Conservation (phyloP, 768 basidiomycete species). For the Amyloporia xantha region DNA sequence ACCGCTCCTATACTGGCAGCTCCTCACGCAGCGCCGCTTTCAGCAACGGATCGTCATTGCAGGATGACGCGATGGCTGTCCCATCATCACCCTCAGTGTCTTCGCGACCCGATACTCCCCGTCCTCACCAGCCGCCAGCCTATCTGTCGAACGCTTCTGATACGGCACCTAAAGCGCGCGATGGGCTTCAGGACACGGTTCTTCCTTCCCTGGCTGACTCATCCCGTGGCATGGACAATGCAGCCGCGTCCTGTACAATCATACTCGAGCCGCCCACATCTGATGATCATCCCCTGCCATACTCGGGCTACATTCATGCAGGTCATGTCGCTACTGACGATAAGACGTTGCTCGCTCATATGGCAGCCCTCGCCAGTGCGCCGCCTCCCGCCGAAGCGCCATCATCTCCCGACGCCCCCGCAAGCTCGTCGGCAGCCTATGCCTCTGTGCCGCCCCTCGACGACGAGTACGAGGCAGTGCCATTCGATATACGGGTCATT, state of each 20-base stretch:
- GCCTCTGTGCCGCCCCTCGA: constrained; percentile 15
- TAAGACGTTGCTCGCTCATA: constrained; percentile 27
- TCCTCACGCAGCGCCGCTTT: background rate
- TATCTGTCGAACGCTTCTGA: background rate
- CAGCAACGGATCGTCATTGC: background rate
- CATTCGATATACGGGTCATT: constrained; percentile 4
- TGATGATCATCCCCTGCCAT: background rate
- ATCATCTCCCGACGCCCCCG: constrained; percentile 1
- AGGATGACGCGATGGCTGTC: background rate
- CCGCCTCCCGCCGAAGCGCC: constrained; percentile 12
- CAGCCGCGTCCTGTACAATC: background rate
- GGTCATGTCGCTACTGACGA: constrained; percentile 33
- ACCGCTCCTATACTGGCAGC: background rate
- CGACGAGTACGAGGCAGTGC: constrained; percentile 18
- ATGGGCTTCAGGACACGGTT: background rate
- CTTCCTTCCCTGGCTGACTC: background rate
- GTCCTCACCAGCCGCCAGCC: constrained; percentile 1
- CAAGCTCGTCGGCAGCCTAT: constrained; percentile 9
- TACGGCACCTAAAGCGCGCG: background rate
- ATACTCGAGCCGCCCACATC: background rate
- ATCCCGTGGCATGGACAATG: background rate
- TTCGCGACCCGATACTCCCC: background rate
- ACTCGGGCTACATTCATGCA: background rate
- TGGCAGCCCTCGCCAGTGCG: constrained; percentile 22
- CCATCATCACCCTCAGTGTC: background rate